phyloP scores from a whole-genome alignment of 2,329 filamentous ascomycete species.

The Juglanconis sp. region DNA sequence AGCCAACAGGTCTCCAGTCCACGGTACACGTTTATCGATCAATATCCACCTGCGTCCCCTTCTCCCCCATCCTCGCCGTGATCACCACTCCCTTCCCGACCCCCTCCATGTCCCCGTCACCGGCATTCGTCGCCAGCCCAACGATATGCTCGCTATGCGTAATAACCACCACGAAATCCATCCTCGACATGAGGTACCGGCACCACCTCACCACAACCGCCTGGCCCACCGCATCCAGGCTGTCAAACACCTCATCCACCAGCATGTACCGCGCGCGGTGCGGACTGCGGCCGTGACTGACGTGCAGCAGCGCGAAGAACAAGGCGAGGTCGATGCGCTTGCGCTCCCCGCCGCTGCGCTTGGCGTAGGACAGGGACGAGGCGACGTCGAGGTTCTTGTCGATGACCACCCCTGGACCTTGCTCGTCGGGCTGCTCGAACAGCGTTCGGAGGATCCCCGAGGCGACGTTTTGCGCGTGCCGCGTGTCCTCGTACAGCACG shows the following conservation, averaged over 20 bases:
- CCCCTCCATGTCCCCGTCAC: background rate
- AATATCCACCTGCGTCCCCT: background rate
- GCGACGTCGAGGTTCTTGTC: slow-evolving; percentile 21
- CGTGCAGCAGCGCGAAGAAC: slow-evolving; percentile 31
- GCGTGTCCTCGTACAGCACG: slow-evolving; percentile 27
- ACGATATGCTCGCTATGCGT: slow-evolving; percentile 8
- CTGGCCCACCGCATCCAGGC: slow-evolving; percentile 28
- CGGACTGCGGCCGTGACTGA: slow-evolving; percentile 25
- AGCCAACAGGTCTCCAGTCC: too few relatives aligned
- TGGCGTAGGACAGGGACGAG: slow-evolving; percentile 27
- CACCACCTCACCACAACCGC: slow-evolving; percentile 23
- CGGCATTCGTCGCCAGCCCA: too few relatives aligned
- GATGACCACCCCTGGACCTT: slow-evolving; percentile 15
- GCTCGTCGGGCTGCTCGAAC: background rate
- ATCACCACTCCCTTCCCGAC: background rate
- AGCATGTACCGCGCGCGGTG: slow-evolving; percentile 32
- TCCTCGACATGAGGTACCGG: background rate
- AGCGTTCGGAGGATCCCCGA: slow-evolving; percentile 25
- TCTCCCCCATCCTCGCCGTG: background rate
- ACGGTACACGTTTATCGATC: too few relatives aligned
- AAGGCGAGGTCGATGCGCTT: slow-evolving; percentile 33
- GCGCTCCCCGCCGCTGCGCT: slow-evolving; percentile 33
- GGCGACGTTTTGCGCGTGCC: slow-evolving; percentile 23
- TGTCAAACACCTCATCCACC: slow-evolving; percentile 33
- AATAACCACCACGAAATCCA: slow-evolving; percentile 1